Evolutionary conservation across 306 rosid species (phyloP), one percentile per base, ranked within the genome.

Genomic region (Cucurbita pepo): DNA sequence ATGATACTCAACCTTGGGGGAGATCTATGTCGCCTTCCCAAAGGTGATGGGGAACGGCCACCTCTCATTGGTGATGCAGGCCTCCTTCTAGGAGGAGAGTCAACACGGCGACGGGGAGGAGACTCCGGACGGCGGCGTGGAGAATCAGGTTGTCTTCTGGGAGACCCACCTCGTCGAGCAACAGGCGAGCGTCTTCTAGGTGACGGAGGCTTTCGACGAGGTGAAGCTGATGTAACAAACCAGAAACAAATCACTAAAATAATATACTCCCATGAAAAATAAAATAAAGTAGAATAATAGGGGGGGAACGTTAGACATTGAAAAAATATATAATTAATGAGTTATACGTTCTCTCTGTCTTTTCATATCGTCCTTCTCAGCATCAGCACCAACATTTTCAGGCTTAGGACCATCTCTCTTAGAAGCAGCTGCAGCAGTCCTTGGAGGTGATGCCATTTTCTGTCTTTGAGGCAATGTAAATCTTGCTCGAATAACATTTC

Each of bases 131-230:
- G 96, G 22, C 91, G 89, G 52, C 86, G 95, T 8, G 94, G 92
- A 81, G 97, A 94, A 71, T 89, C 91, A 14, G 59, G 79, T 12
- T 10, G 83, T 61, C 97, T 88, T 73, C 95, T 87, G 7, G 97
- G 95, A 75, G 99, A 95, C 80, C 85, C 99, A 65, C 82, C 95
- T 80, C 96, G 86, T 60, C 97, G 95, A 78, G 84, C 85, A 45
- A 85, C 34, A 47, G 99, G 97, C 44, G 97, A 95, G 79, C 96
- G 89, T 86, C 95, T 86, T 44, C 92, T 82, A 25, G 99, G 99
- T 34, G 97, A 89, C 59, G 77, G 79, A 76, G 88, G 92, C 69
- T 85, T 90, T 73, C 95, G 89, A 65, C 90, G 86, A 58, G 97
- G 98, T 81, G 96, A 83, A 73, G 82, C 96, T 94, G 86, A 38